Base-by-base conservation (phyloP, 2,329 filamentous ascomycete genomes). In the Curvularia hawaiiensis region DNA sequence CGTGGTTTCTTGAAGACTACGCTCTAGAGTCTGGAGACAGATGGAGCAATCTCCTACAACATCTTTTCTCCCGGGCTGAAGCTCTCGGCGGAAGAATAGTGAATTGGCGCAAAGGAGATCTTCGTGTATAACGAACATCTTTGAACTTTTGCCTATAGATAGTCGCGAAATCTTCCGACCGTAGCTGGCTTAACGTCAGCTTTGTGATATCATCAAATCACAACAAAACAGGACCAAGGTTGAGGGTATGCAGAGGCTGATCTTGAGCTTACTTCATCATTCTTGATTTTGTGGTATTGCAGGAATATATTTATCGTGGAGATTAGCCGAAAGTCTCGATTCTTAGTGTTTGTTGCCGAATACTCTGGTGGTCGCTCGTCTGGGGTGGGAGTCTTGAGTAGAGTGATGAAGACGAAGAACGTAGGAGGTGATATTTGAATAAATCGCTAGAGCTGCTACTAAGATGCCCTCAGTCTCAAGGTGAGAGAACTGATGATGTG, bases 41-140 rank as follows among this genome's bases (percentile, higher is more conserved):
- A 54, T 49, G 4, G 35, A 14, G 26, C 52, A 49, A 3, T 54
- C 45, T 11, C 33, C 26, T 5, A 26, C 20, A 8, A 49, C 12
- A 16, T 28, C 26, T 4, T 49, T 41, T 20, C 52, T 31, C 5
- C 28, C 28, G 9, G 44, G 35, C 6, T 54, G 52, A 18, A 54
- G 26, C 26, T 8, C 18, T 24, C 20, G 28, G 7, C 22, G 26
- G 28, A 54, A 54, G 10, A 26, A 43, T 18, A 4, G 11, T 18
- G 44, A 54, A 28, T 24, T 33, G 14, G 18, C 39, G 44, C 52
- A 54, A 26, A 54, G 18, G 5, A 54, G 35, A n/a, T 54, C 44
- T 41, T 40, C 35, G 33, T 30, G 33, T 14, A 41, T 18, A 18
- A 14, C 31, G 11, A 54, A 54, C 9, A 6, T 49, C 26, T 11